A percentile compares a stretch with the other conserved stretches of the same genome.
These are phyloP conservation scores for Erythrobasidium hasegawianum DNA, from an alignment of 1,284 basidiomycete genomes.

Conservation along the genomic window DNA sequence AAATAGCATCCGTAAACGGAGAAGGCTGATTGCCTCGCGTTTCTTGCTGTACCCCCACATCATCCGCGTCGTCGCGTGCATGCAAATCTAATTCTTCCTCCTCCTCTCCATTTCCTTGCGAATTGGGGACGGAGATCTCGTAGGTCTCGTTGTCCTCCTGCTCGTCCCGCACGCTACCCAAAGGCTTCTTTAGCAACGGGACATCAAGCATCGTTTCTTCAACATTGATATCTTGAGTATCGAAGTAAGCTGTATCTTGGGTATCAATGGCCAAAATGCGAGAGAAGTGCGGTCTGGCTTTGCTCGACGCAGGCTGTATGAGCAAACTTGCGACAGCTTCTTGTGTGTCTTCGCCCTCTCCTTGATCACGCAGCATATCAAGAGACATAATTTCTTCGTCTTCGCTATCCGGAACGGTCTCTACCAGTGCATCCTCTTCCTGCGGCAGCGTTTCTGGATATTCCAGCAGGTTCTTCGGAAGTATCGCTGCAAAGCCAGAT, in stretches of 20 bases:
- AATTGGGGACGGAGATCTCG: background rate
- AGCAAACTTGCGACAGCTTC: background rate
- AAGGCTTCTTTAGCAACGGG: background rate
- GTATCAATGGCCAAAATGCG: constrained; percentile 12
- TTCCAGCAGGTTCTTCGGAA: too few relatives aligned
- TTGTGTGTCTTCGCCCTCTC: background rate
- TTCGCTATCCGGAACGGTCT: background rate
- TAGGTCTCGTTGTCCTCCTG: background rate
- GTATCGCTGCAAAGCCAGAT: too few relatives aligned
- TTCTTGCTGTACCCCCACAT: background rate
- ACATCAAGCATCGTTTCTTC: constrained; percentile 4
- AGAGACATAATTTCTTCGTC: background rate
- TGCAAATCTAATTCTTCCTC: background rate
- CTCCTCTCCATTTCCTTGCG: background rate
- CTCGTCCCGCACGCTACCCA: background rate
- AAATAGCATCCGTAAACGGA: background rate
- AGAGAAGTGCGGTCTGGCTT: background rate
- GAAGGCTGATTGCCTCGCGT: background rate
- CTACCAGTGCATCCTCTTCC: background rate
- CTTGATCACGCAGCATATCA: background rate
- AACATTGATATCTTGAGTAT: constrained; percentile 15
- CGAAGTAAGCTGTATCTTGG: constrained; percentile 5
- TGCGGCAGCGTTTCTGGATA: too few relatives aligned
- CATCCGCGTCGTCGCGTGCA: background rate
- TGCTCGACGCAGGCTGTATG: background rate